These are phyloP conservation scores for Rutstroemia sp. DNA, from an alignment of 2,329 filamentous ascomycete genomes.

Conservation along the genomic window DNA sequence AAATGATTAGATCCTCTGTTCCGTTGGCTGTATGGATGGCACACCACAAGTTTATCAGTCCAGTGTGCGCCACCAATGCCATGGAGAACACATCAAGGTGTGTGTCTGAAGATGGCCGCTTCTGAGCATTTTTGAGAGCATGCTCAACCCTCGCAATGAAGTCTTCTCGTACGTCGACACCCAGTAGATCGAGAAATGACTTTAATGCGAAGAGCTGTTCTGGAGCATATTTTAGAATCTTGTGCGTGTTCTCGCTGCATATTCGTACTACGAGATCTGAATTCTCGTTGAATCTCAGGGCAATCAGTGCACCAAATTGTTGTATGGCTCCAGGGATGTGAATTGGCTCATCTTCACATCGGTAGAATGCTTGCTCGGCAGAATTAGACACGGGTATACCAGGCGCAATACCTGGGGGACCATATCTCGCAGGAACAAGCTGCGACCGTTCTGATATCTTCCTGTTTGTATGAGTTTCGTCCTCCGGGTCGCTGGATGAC, in stretches of 20 bases:
- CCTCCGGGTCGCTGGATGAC: background rate
- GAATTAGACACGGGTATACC: conserved; percentile 8
- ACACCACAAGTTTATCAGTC: conserved; percentile 4
- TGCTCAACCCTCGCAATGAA: conserved; percentile 1
- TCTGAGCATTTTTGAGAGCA: background rate
- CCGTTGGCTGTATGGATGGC: conserved; percentile 39
- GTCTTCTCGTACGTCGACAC: conserved; percentile 55
- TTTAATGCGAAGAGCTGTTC: conserved; percentile 64
- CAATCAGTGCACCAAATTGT: conserved; percentile 73
- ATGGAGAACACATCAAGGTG: conserved; percentile 84
- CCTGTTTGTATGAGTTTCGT: background rate
- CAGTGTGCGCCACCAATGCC: conserved; percentile 32
- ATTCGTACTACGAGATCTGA: conserved; percentile 63
- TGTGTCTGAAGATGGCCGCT: conserved; percentile 42
- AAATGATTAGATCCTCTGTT: conserved; percentile 67
- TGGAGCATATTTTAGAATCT: conserved; percentile 70
- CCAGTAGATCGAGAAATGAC: conserved; percentile 80
- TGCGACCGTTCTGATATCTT: conserved; percentile 13
- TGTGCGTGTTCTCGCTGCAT: conserved; percentile 73
- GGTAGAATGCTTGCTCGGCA: conserved; percentile 20
- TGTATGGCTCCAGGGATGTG: conserved; percentile 52
- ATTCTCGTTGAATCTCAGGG: conserved; percentile 61
- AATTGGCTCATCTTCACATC: conserved; percentile 87
- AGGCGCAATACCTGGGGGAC: conserved; percentile 15
- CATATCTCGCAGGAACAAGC: conserved; percentile 13